Percentiles rank a stretch among this genome's conserved stretches.
These are phyloP conservation scores for Talaromyces liani DNA, from an alignment of 495 filamentous ascomycete species.

Conservation along the genomic window DNA sequence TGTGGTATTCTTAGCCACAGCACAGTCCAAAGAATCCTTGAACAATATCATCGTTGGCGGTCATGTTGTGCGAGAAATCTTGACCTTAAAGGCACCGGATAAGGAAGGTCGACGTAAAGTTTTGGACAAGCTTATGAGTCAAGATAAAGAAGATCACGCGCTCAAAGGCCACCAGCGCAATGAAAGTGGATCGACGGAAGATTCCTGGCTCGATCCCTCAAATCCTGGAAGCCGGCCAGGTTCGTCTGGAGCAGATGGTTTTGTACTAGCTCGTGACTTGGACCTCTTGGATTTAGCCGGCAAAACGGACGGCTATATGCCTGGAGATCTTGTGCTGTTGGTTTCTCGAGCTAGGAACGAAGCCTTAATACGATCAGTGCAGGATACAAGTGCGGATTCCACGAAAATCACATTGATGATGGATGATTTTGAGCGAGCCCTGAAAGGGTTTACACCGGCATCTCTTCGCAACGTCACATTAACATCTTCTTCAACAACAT, in stretches of 20 bases:
- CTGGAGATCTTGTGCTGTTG: constrained; percentile 80
- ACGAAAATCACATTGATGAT: constrained; percentile 53
- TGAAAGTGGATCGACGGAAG: constrained; percentile 34
- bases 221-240: constrained; percentile 37
- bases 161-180: constrained; percentile 32
- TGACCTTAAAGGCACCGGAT: constrained; percentile 80
- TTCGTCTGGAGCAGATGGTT: constrained; percentile 50
- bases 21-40: constrained; percentile 81
- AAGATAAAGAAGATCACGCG: constrained; percentile 28
- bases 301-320: constrained; percentile 95
- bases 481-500: constrained; percentile 81
- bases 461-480: constrained; percentile 90
- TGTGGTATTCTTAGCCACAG: constrained; percentile 83
- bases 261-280: constrained; percentile 62
- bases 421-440: constrained; percentile 71
- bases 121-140: constrained; percentile 56
- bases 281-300: constrained; percentile 91
- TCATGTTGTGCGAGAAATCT: constrained; percentile 73
- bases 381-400: constrained; percentile 24
- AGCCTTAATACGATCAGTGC: constrained; percentile 68
- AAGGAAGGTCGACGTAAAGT: constrained; percentile 83
- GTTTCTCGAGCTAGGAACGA: constrained; percentile 85
- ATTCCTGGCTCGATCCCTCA: constrained; percentile 67
- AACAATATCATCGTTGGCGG: constrained; percentile 74
- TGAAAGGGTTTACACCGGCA: constrained; percentile 89